Evolutionary conservation across 2,329 filamentous ascomycete species (phyloP).

Genomic region (Lachnellula willkommii): DNA sequence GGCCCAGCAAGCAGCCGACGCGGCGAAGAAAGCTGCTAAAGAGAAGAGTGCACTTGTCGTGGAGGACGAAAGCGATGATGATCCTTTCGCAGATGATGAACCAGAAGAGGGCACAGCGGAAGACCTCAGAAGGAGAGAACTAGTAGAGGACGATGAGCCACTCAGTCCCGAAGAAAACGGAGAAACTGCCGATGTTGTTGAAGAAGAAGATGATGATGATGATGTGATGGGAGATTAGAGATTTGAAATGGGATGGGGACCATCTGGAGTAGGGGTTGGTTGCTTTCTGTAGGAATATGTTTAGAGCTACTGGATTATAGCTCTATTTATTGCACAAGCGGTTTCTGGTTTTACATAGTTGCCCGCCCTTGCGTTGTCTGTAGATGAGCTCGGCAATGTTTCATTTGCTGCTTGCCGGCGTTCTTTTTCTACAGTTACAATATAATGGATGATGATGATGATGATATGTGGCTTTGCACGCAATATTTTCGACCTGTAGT

Average conservation of each 20-base stretch:
- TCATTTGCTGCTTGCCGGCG: not conserved
- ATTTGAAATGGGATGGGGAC: not conserved
- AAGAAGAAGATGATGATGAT: slow-evolving; percentile 30
- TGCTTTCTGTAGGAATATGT: not conserved
- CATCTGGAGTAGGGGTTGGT: slow-evolving; percentile 5
- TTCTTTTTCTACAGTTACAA: not conserved
- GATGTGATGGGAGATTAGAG: slow-evolving; percentile 41
- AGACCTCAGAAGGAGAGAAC: slow-evolving; percentile 50
- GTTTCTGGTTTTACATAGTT: not conserved
- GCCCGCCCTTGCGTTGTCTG: not conserved
- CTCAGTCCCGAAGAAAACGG: slow-evolving; percentile 35
- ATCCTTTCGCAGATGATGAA: slow-evolving; percentile 44
- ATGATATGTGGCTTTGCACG: not conserved
- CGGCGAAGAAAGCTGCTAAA: slow-evolving; percentile 39
- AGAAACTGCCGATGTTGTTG: slow-evolving; percentile 28
- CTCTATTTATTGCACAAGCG: not conserved
- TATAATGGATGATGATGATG: not conserved
- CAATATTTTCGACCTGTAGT: not conserved
- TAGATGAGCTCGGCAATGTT: not conserved
- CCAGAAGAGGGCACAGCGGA: slow-evolving; percentile 55
- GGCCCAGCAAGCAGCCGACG: slow-evolving; percentile 38
- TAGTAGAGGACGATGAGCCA: slow-evolving; percentile 46
- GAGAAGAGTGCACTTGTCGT: slow-evolving; percentile 27
- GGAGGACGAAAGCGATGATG: slow-evolving; percentile 28
- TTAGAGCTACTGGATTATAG: not conserved